Evolutionary conservation across 2,329 filamentous ascomycete species (phyloP).

Genomic region (Mycosphaerella sp.): DNA sequence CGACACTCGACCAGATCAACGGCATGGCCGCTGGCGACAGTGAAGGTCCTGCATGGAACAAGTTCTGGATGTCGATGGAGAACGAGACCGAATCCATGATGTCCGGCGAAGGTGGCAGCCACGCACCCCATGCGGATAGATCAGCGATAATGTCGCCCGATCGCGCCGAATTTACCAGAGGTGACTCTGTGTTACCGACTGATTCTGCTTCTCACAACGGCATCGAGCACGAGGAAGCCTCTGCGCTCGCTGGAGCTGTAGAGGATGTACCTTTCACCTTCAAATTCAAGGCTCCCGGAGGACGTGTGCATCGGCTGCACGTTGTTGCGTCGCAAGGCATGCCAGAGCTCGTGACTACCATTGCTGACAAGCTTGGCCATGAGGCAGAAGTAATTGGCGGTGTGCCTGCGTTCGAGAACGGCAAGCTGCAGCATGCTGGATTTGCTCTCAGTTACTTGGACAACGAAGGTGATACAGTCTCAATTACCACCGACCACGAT

Average conservation of each 20-base stretch:
- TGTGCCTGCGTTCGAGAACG: constrained; percentile 67
- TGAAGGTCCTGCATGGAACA: constrained; percentile 98
- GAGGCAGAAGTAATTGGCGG: constrained; percentile 84
- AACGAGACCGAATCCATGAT: constrained; percentile 94
- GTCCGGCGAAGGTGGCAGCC: constrained; percentile 79
- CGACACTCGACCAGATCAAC: constrained; percentile 90
- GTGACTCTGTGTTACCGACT: constrained; percentile 82
- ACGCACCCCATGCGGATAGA: constrained; percentile 59
- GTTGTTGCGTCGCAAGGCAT: constrained; percentile 75
- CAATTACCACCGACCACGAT: constrained; percentile 92
- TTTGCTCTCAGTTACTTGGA: constrained; percentile 95
- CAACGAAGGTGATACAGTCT: constrained; percentile 93
- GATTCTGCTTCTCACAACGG: constrained; percentile 94
- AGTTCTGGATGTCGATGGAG: constrained; percentile 97
- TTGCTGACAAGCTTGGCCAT: constrained; percentile 74
- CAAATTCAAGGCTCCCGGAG: constrained; percentile 98
- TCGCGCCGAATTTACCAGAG: constrained; percentile 55
- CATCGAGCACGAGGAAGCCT: constrained; percentile 61
- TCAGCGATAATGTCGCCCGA: constrained; percentile 75
- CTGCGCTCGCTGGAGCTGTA: constrained; percentile 52
- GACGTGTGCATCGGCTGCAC: constrained; percentile 87
- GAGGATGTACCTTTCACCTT: constrained; percentile 83
- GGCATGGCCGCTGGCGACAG: constrained; percentile 82
- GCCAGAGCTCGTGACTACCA: constrained; percentile 66
- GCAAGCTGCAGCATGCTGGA: constrained; percentile 66